phyloP scores from a whole-genome alignment of 768 basidiomycete species.

The Infundibulicybe gibba region DNA sequence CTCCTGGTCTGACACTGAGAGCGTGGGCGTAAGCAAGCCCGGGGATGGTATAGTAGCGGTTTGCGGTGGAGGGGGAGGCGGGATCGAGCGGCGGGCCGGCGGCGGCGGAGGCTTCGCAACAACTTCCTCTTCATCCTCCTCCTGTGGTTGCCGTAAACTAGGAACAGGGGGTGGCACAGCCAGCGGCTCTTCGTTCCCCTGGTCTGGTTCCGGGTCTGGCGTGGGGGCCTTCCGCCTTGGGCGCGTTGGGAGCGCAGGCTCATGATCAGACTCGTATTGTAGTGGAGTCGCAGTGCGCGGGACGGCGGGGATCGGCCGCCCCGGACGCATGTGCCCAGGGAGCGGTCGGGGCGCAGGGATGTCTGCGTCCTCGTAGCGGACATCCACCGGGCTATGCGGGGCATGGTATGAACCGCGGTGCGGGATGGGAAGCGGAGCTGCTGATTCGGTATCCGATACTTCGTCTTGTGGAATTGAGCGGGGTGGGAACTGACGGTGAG shows the following conservation, averaged over 20 bases:
- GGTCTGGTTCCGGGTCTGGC: neutral
- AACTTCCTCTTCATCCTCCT: neutral
- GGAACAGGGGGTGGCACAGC: neutral
- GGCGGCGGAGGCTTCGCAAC: neutral
- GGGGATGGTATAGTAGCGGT: conserved; percentile 4
- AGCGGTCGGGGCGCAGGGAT: conserved; percentile 6
- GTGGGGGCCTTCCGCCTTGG: neutral
- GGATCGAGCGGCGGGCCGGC: neutral
- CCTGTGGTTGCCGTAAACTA: no score
- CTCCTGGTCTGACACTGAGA: conserved; percentile 29
- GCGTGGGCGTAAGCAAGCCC: conserved; percentile 18
- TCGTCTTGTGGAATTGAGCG: conserved; percentile 7
- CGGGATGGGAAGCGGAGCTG: conserved; percentile 14
- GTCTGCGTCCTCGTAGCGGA: neutral
- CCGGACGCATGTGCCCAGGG: neutral
- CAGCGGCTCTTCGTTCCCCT: conserved; percentile 1
- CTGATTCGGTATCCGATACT: conserved; percentile 11
- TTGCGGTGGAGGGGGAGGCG: conserved; percentile 3
- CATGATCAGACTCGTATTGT: no score
- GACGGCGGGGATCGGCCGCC: neutral
- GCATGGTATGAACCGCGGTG: conserved; percentile 8
- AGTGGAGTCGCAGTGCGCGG: neutral
- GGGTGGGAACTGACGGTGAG: conserved; percentile 10
- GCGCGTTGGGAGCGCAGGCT: no score
- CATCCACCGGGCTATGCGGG: conserved; percentile 1